Conservation (phyloP, 2,329 filamentous ascomycete species). For the Diaporthe longicolla region DNA sequence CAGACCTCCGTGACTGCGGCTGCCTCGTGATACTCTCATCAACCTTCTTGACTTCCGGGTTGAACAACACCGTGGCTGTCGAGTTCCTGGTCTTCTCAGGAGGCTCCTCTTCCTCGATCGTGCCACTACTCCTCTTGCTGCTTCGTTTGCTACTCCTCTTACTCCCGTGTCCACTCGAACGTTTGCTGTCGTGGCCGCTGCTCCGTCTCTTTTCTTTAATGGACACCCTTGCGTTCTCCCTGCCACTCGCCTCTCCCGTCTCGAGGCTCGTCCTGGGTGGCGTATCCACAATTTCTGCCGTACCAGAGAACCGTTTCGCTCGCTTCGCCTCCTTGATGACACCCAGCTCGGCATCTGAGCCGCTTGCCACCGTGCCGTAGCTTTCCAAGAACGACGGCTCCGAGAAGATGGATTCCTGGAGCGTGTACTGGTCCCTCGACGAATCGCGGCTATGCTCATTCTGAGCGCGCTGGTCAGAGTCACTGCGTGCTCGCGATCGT, state of each 20-base stretch:
- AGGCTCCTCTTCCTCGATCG: constrained; percentile 22
- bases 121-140: neutral
- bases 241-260: neutral
- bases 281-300: constrained; percentile 23
- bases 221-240: neutral
- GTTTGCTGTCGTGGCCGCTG: constrained; percentile 1
- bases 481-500: constrained; percentile 17
- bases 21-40: constrained; percentile 16
- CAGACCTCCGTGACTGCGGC: constrained; percentile 2
- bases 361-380: constrained; percentile 31
- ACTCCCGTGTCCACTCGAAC: constrained; percentile 6
- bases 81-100: neutral
- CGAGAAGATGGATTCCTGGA: constrained; percentile 41
- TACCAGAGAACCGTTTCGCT: constrained; percentile 22
- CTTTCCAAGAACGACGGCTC: constrained; percentile 38
- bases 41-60: constrained; percentile 23
- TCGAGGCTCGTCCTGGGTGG: constrained; percentile 20
- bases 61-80: constrained; percentile 4
- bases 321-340: constrained; percentile 21
- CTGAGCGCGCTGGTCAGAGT: constrained; percentile 8
- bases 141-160: constrained; percentile 11
- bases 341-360: neutral
- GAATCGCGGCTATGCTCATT: constrained; percentile 37
- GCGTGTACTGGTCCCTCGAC: constrained; percentile 38
- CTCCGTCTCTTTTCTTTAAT: neutral